Evolutionary conservation across 2,329 filamentous ascomycete species (phyloP).

Genomic region (Verticillium klebahnii): DNA sequence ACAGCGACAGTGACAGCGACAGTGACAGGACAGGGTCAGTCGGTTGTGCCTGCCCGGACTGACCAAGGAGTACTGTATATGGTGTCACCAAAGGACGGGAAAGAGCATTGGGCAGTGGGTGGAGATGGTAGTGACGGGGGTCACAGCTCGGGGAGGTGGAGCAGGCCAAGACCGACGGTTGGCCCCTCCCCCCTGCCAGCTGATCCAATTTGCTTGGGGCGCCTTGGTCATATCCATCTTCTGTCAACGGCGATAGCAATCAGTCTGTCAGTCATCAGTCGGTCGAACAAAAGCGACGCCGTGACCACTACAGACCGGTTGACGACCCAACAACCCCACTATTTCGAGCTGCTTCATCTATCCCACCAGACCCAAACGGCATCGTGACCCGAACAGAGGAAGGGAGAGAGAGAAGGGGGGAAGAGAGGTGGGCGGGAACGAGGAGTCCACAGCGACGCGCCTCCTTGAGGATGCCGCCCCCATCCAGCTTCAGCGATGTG

Average conservation of each 20-base stretch:
- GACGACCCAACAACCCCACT: neutral
- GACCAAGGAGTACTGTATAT: neutral
- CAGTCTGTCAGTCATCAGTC: neutral
- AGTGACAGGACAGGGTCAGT: neutral
- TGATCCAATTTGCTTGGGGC: neutral
- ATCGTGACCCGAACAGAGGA: neutral
- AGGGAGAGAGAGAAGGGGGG: neutral
- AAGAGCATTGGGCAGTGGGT: neutral
- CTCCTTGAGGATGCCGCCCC: too few species aligned
- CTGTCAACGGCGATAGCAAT: neutral
- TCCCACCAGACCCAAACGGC: neutral
- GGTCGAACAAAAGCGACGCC: neutral
- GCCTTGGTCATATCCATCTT: neutral
- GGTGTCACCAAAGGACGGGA: neutral
- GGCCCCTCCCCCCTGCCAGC: neutral
- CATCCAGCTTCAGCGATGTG: too few species aligned
- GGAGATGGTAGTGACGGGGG: neutral
- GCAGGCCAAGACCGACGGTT: neutral
- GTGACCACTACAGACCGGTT: neutral
- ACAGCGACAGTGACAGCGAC: neutral
- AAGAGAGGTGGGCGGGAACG: too few species aligned
- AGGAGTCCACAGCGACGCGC: too few species aligned
- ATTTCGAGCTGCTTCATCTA: neutral
- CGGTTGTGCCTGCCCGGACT: neutral
- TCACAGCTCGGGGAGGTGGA: neutral